Conservation (phyloP, 1,284 basidiomycete genomes). For the Trichosporon sp. region DNA sequence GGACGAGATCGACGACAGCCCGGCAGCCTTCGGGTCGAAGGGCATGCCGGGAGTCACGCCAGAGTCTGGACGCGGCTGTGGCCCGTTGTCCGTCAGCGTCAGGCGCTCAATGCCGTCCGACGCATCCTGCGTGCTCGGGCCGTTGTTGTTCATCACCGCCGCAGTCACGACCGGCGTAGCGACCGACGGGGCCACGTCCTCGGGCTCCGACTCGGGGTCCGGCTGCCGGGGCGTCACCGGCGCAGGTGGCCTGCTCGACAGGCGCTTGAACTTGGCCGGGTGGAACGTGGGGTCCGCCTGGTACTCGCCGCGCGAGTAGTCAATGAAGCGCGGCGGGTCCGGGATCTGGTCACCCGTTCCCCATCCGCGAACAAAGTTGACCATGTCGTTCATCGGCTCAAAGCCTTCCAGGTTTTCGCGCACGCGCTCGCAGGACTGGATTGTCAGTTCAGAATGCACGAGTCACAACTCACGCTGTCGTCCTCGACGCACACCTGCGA, state of each 20-base stretch:
- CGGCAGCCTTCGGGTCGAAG: neutral
- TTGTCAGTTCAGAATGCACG: neutral
- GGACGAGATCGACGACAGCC: too few relatives aligned
- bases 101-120: slow-evolving; percentile 8
- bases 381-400: slow-evolving; percentile 74
- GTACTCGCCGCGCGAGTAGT: slow-evolving; percentile 52
- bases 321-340: slow-evolving; percentile 51
- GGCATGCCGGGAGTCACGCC: neutral
- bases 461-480: slow-evolving; percentile 67
- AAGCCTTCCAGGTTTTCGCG: slow-evolving; percentile 74
- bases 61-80: neutral
- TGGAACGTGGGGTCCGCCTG: slow-evolving; percentile 38
- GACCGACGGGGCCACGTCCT: neutral
- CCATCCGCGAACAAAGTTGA: slow-evolving; percentile 75
- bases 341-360: slow-evolving; percentile 79
- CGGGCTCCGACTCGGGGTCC: neutral
- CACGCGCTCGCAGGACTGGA: slow-evolving; percentile 79
- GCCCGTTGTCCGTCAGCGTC: slow-evolving; percentile 3
- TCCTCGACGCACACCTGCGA: slow-evolving; percentile 93
- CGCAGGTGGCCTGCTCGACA: slow-evolving; percentile 25
- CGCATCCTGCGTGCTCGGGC: neutral
- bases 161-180: neutral
- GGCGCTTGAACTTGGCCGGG: slow-evolving; percentile 40
- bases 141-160: neutral
- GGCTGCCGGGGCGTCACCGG: neutral